Percentiles rank a stretch among this genome's conserved stretches.
These are phyloP conservation scores for Tremella yokohamensis DNA, from an alignment of 768 basidiomycete species.

Conservation along the genomic window DNA sequence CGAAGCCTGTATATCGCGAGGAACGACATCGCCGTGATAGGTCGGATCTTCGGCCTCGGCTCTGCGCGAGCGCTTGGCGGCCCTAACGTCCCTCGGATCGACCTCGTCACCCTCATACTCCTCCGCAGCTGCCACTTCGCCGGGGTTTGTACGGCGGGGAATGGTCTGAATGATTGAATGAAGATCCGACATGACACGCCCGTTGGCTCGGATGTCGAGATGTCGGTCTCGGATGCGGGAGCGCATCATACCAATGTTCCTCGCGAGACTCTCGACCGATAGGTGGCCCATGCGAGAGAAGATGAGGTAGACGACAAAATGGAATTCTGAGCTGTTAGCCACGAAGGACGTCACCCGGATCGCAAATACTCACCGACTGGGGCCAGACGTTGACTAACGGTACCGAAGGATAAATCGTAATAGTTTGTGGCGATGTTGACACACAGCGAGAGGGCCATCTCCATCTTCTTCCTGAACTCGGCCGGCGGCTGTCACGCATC, in stretches of 20 bases:
- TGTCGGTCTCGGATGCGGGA: slow-evolving; percentile 58
- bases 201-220: slow-evolving; percentile 67
- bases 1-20: slow-evolving; percentile 5
- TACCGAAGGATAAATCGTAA: slow-evolving; percentile 59
- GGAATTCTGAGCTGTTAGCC: slow-evolving; percentile 57
- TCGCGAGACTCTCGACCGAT: slow-evolving; percentile 53
- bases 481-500: slow-evolving; percentile 22
- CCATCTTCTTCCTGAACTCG: slow-evolving; percentile 59
- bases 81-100: slow-evolving; percentile 19
- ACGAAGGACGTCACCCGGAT: neutral
- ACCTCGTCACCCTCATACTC: slow-evolving; percentile 34
- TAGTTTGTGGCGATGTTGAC: slow-evolving; percentile 33
- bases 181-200: slow-evolving; percentile 57
- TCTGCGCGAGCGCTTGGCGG: slow-evolving; percentile 20
- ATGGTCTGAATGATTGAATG: slow-evolving; percentile 55
- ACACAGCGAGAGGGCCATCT: slow-evolving; percentile 56
- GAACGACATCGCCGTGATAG: slow-evolving; percentile 13
- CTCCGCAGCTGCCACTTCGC: slow-evolving; percentile 27
- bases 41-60: slow-evolving; percentile 27
- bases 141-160: slow-evolving; percentile 6
- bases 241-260: slow-evolving; percentile 62
- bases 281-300: slow-evolving; percentile 32
- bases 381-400: slow-evolving; percentile 71
- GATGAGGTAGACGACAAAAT: slow-evolving; percentile 59
- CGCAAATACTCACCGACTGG: slow-evolving; percentile 66